Evolutionary conservation across 1,139 yeast species (phyloP).

Genomic region (Pichia sp.): DNA sequence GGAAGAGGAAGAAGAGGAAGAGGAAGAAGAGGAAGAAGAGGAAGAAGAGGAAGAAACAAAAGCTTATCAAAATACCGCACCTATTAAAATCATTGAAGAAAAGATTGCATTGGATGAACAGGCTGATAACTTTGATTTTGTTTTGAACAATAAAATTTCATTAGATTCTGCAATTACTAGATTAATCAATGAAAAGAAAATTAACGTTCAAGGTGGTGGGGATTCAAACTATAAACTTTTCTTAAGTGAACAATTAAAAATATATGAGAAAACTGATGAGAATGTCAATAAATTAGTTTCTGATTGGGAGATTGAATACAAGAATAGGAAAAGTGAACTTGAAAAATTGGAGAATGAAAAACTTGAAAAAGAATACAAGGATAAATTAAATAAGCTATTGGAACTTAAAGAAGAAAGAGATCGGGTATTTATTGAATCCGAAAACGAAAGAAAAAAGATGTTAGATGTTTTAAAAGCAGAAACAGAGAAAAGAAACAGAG

Average conservation of each 20-base stretch:
- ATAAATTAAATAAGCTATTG: neutral
- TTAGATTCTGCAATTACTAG: constrained; percentile 4
- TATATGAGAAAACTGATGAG: constrained; percentile 1
- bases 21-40: neutral
- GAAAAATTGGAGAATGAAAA: constrained; percentile 1
- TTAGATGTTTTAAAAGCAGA: constrained; percentile 1
- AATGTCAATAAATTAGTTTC: constrained; percentile 3
- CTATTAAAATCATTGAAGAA: neutral
- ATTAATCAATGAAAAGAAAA: neutral
- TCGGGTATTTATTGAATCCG: constrained; percentile 2
- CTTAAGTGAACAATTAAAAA: neutral
- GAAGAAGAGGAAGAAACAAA: neutral
- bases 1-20: constrained; percentile 1
- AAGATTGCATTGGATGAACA: constrained; percentile 7
- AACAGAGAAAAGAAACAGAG: constrained; percentile 1
- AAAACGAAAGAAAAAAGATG: constrained; percentile 2
- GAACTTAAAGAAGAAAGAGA: constrained; percentile 5
- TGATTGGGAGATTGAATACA: constrained; percentile 2
- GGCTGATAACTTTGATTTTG: constrained; percentile 4
- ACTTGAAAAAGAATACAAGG: neutral
- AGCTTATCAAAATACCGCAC: no score
- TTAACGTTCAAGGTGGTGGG: constrained; percentile 3
- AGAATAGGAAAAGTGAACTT: neutral
- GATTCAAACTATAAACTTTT: constrained; percentile 4
- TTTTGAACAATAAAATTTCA: neutral